phyloP scores from a whole-genome alignment of 2,329 filamentous ascomycete species.

The Byssoonygena ceratinophila region DNA sequence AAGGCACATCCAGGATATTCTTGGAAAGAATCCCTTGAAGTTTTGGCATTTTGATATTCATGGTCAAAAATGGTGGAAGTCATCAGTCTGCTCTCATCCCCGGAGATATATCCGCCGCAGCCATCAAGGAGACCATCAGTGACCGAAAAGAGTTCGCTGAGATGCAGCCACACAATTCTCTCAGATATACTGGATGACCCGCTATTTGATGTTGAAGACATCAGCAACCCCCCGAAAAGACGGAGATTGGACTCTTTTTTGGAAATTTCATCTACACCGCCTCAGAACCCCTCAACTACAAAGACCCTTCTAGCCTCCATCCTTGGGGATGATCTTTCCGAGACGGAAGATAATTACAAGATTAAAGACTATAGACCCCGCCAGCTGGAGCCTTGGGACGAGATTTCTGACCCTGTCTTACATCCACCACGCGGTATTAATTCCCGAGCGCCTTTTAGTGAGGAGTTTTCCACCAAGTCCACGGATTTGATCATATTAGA shows the following conservation, averaged over 20 bases:
- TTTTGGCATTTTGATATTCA: not conserved
- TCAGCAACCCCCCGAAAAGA: conserved; percentile 18
- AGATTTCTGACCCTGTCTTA: conserved; percentile 34
- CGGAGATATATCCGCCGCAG: not conserved
- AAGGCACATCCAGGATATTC: too few relatives aligned
- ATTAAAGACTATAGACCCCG: not conserved
- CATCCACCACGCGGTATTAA: conserved; percentile 35
- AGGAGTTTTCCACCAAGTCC: conserved; percentile 14
- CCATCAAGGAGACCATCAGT: not conserved
- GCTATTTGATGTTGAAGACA: conserved; percentile 10
- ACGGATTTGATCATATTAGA: conserved; percentile 30
- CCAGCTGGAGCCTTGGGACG: conserved; percentile 4
- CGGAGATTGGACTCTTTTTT: conserved; percentile 23
- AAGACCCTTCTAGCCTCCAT: conserved; percentile 1
- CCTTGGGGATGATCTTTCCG: not conserved
- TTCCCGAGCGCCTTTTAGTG: conserved; percentile 11
- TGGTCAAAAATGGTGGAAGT: conserved; percentile 29
- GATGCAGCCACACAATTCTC: not conserved
- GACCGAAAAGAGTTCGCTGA: not conserved
- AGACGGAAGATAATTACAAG: conserved; percentile 2
- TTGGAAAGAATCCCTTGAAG: too few relatives aligned
- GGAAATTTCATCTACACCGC: conserved; percentile 17
- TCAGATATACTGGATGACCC: conserved; percentile 12
- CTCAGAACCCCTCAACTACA: not conserved
- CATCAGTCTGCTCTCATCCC: conserved; percentile 28